These are phyloP conservation scores for Aspergillus carlsbadensis DNA, from an alignment of 495 filamentous ascomycete species.

Conservation along the genomic window DNA sequence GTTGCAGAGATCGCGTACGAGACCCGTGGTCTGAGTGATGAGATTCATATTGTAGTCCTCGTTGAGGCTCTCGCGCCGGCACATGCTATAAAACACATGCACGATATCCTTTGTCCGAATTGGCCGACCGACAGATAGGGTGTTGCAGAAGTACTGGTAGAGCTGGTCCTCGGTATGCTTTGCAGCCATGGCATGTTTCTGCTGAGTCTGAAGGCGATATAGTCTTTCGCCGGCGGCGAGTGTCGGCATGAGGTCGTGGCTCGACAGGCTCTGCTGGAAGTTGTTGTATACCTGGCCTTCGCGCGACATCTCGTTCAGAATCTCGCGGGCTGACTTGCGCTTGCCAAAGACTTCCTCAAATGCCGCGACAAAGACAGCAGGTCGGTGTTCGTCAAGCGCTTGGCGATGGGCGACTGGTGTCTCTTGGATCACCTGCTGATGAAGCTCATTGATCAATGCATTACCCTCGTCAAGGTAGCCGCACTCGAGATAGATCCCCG, in stretches of 20 bases:
- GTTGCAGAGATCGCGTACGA: constrained; percentile 44
- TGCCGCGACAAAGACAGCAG: constrained; percentile 59
- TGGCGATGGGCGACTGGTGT: constrained; percentile 30
- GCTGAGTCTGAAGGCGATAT: constrained; percentile 47
- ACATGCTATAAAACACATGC: constrained; percentile 48
- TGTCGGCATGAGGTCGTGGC: constrained; percentile 48
- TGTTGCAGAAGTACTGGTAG: constrained; percentile 56
- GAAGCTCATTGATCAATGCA: constrained; percentile 54
- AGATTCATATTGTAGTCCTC: constrained; percentile 40
- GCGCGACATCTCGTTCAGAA: constrained; percentile 56
- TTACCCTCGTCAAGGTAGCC: constrained; percentile 53
- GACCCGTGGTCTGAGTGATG: constrained; percentile 37
- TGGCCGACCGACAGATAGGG: constrained; percentile 45
- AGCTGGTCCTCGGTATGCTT: constrained; percentile 49
- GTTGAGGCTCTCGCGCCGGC: constrained; percentile 46
- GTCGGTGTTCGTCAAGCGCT: constrained; percentile 30
- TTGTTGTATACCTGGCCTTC: constrained; percentile 59
- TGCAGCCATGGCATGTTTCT: constrained; percentile 44
- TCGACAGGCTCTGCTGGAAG: constrained; percentile 47
- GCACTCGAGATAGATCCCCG: constrained; percentile 53
- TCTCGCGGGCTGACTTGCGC: constrained; percentile 44
- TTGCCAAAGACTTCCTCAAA: constrained; percentile 54
- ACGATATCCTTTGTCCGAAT: constrained; percentile 35
- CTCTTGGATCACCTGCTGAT: constrained; percentile 54
- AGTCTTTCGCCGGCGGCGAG: constrained; percentile 53